These are phyloP conservation scores for Calonectria pauciramosa DNA, from an alignment of 2,329 filamentous ascomycete species.

Conservation along the genomic window DNA sequence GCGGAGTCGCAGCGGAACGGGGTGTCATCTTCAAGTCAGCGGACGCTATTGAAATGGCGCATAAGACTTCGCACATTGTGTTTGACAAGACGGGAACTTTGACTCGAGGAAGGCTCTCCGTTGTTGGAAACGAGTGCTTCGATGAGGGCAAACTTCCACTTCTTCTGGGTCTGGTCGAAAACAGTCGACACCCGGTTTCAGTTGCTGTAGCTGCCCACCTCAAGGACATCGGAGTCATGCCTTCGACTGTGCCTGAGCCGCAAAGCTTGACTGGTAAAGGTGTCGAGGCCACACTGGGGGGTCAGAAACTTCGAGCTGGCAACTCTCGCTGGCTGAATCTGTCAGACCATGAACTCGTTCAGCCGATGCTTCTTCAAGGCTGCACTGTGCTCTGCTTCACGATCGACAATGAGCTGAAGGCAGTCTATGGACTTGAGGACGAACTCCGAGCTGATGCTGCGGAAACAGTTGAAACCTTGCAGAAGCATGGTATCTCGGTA, in stretches of 20 bases:
- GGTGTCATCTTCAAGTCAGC: constrained; percentile 80
- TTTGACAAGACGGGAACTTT: constrained; percentile 88
- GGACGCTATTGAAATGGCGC: constrained; percentile 72
- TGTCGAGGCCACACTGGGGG: constrained; percentile 53
- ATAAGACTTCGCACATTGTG: constrained; percentile 75
- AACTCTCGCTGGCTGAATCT: constrained; percentile 64
- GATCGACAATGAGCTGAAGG: constrained; percentile 51
- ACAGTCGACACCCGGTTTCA: constrained; percentile 68
- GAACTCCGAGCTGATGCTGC: constrained; percentile 59
- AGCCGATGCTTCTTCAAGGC: constrained; percentile 51
- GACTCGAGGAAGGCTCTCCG: constrained; percentile 69
- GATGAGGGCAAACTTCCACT: constrained; percentile 9
- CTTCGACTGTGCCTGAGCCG: constrained; percentile 44
- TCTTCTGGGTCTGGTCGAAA: constrained; percentile 51
- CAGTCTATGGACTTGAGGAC: constrained; percentile 63
- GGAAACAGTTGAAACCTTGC: constrained; percentile 52
- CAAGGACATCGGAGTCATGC: constrained; percentile 30
- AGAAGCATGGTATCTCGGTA: constrained; percentile 55
- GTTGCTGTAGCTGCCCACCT: constrained; percentile 60
- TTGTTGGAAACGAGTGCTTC: constrained; percentile 45
- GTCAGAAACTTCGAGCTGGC: constrained; percentile 58
- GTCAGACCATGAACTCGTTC: constrained; percentile 47
- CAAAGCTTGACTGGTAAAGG: constrained; percentile 62
- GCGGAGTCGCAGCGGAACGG: constrained; percentile 73
- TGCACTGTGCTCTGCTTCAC: constrained; percentile 64